Evolutionary conservation across 257 asterid genomes (phyloP), one percentile per base, ranked within the genome.

Genomic region (Echites panduratus): DNA sequence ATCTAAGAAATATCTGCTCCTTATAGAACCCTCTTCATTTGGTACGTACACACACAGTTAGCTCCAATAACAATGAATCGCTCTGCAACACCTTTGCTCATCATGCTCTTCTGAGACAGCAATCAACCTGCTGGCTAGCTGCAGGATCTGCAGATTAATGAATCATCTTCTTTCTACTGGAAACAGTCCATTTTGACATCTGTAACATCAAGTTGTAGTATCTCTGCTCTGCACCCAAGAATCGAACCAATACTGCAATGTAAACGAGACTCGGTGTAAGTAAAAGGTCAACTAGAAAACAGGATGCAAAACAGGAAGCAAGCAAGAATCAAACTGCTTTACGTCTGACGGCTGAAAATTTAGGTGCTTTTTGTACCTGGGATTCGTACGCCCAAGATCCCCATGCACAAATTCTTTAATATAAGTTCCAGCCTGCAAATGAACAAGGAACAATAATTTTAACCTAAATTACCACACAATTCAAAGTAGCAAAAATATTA

Each of bases 161-260:
- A 38, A 50, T 19, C 11, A 38, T 9, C 41, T 40, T 10, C 27
- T 29, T 76, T 71, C 27, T 11, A 77, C 80, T 84, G 84, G 81
- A 91, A 91, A 86, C 92, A 83, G 75, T 94, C 97, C 99, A 94
- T 94, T 89, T 94, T 94, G 83, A 94, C 99, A 67, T 94, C 97
- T 1, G 97, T 94, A 66, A 91, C 99, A 67, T 94, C 99, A 44
- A 94, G 97, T 79, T 87, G 99, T 87, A 91, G 43, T 79, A 91
- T 94, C 82, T 94, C 99, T 77, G 97, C 87, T 89, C 97, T 85
- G 90, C 99, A 94, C 78, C 86, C 88, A 63, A 94, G 87, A 72
- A 91, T 89, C 35, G 99, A 94, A 72, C 97, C 98, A 53, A 94
- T 75, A 67, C 98, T 91, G 91, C 81, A 88, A 76, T 32, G 75